phyloP scores from a whole-genome alignment of 129 eudicot genomes.

The Flaveria robusta region DNA sequence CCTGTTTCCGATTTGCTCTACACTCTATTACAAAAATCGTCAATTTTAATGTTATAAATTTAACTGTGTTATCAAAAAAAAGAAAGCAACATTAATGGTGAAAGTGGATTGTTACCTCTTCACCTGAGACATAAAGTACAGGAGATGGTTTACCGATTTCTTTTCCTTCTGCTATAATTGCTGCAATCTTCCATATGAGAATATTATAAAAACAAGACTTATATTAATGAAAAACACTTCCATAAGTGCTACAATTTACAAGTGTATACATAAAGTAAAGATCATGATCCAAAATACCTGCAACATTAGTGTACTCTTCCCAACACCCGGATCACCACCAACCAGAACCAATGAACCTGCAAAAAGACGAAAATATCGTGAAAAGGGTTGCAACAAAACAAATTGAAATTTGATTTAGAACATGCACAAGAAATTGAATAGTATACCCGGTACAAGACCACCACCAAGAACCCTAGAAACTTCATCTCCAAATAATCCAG shows the following conservation, averaged over 20 bases:
- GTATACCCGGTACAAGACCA: slow-evolving; percentile 93
- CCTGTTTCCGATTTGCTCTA: slow-evolving; percentile 92
- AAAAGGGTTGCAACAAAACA: slow-evolving; percentile 7
- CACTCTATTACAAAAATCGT: no score
- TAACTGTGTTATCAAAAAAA: neutral
- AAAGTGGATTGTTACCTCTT: slow-evolving; percentile 58
- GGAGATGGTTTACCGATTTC: slow-evolving; percentile 55
- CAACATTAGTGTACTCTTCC: slow-evolving; percentile 85
- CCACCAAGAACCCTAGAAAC: slow-evolving; percentile 95
- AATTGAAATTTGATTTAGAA: neutral
- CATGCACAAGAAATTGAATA: neutral
- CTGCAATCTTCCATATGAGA: slow-evolving; percentile 62
- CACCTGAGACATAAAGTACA: slow-evolving; percentile 92
- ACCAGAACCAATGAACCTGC: slow-evolving; percentile 87
- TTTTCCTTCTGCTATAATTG: slow-evolving; percentile 80
- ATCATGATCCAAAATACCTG: slow-evolving; percentile 52
- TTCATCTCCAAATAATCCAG: slow-evolving; percentile 80
- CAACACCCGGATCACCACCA: slow-evolving; percentile 99
- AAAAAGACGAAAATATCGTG: slow-evolving; percentile 1
- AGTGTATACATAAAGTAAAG: neutral
- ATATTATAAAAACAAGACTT: slow-evolving; percentile 7
- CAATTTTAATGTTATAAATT: neutral
- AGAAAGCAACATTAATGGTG: slow-evolving; percentile 17
- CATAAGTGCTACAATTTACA: slow-evolving; percentile 6
- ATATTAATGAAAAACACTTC: neutral